These are phyloP conservation scores for Claviceps maximensis DNA, from an alignment of 2,329 filamentous ascomycete genomes.

Conservation along the genomic window DNA sequence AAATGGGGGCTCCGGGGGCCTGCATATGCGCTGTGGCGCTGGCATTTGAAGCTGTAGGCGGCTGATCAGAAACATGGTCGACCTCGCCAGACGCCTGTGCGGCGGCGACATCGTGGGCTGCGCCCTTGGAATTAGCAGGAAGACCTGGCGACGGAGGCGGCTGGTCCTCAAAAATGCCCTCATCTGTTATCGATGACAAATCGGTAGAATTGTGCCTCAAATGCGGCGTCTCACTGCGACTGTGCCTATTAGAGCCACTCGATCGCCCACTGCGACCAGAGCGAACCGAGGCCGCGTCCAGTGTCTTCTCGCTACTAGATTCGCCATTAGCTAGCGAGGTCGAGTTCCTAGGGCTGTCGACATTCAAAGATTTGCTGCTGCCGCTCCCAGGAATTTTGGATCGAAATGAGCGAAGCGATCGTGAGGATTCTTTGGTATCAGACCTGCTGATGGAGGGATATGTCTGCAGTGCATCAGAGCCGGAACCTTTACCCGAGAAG, in stretches of 20 bases:
- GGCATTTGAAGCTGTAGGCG: slow-evolving; percentile 50
- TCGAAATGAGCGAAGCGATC: slow-evolving; percentile 71
- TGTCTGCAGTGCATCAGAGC: slow-evolving; percentile 49
- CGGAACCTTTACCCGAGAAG: slow-evolving; percentile 35
- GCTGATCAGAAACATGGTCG: slow-evolving; percentile 84
- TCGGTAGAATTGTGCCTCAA: slow-evolving; percentile 29
- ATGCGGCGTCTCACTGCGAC: slow-evolving; percentile 31
- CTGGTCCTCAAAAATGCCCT: slow-evolving; percentile 36
- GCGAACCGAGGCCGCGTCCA: slow-evolving; percentile 62
- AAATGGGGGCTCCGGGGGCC: slow-evolving; percentile 75
- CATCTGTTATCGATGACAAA: slow-evolving; percentile 25
- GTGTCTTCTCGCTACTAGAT: slow-evolving; percentile 39
- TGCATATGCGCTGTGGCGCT: slow-evolving; percentile 45
- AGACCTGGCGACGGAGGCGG: slow-evolving; percentile 71
- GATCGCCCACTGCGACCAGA: slow-evolving; percentile 51
- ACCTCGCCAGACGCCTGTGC: slow-evolving; percentile 84
- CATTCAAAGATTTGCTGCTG: slow-evolving; percentile 31
- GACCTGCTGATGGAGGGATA: slow-evolving; percentile 87
- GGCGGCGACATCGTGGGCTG: slow-evolving; percentile 64
- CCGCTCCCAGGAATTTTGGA: slow-evolving; percentile 76
- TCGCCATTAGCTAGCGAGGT: slow-evolving; percentile 52
- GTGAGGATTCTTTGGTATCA: slow-evolving; percentile 83
- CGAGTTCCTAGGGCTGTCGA: slow-evolving; percentile 72
- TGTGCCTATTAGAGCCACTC: slow-evolving; percentile 28
- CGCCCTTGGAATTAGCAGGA: slow-evolving; percentile 58